Conservation (phyloP, 169 alveolate species). For the Toxoplasma gondii region DNA sequence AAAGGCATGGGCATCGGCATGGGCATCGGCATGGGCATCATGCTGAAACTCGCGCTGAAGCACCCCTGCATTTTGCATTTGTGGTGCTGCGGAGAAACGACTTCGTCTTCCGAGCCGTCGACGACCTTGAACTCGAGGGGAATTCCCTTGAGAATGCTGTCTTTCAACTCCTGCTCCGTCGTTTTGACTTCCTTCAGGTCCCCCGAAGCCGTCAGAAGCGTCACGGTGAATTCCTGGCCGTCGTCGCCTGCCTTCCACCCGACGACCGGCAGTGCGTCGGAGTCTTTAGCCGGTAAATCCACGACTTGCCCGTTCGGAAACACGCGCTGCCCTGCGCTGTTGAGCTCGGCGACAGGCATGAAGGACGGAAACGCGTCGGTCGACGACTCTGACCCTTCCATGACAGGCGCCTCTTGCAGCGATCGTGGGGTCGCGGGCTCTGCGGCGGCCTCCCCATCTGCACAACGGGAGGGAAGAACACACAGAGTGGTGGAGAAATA, state of each 20-base stretch:
- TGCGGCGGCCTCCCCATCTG: no score
- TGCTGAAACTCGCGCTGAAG: conserved; percentile 5
- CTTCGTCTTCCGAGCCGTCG: background rate
- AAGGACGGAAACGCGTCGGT: background rate
- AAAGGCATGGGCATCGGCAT: conserved; percentile 14
- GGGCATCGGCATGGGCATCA: conserved; percentile 16
- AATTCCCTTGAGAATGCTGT: background rate
- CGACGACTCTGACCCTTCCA: no score
- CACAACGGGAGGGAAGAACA: no score
- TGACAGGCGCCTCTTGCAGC: no score
- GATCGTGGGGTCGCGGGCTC: no score
- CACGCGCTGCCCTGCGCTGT: conserved; percentile 37
- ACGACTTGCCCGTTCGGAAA: background rate
- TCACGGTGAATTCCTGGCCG: background rate
- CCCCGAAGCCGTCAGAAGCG: background rate
- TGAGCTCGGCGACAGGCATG: background rate
- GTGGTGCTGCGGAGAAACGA: conserved; percentile 16
- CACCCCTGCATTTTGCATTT: background rate
- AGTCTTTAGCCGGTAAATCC: background rate
- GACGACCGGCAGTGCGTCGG: background rate
- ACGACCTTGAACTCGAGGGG: background rate
- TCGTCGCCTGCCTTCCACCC: conserved; percentile 5
- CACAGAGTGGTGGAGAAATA: no score
- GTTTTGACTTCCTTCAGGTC: background rate
- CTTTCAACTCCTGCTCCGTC: background rate